Base-by-base conservation (phyloP, 2,329 filamentous ascomycete species). In the Plectosphaerella plurivora region DNA sequence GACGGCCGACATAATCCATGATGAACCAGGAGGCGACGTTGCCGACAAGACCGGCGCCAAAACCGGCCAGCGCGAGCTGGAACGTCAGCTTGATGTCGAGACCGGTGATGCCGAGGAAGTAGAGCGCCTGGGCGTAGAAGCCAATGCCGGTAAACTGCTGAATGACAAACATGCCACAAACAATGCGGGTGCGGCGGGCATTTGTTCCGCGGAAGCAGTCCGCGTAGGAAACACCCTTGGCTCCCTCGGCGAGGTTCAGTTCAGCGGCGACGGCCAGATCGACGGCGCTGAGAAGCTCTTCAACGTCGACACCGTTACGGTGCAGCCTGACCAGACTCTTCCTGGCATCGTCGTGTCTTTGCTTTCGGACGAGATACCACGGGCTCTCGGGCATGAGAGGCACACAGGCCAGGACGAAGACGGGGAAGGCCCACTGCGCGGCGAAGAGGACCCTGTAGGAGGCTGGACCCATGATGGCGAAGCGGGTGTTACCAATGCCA, bases 361-460 rank as follows among this genome's bases (percentile, higher is more conserved):
- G 62, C 39, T 66, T 63, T 2, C 63, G 61, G 3, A 68, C 56
- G 10, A 69, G 62, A 63, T 63, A 68, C 15, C 18, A 66, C 3
- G 66, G 66, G 10, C 57, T 65, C 60, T 69, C 66, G 8, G 64
- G 66, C 10, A 68, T 60, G 49, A 63, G 66, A 10, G 67, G 66
- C 4, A 68, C 51, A 14, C 67, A 57, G 6, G 51, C 20, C 3
- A 67, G 56, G 4, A 60, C 63, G 6, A 64, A 50, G 16, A 51
- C 61, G 4, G 60, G 60, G 44, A 63, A 67, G 2, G 60, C 65
- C 65, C 65, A 68, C 50, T 68, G 64, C 2, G 62, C 62, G 3
- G 65, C 64, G 49, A 67, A 67, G 6, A 67, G 51, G 2, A 65
- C 51, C 35, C 57, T 58, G 53, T 67, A 68, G 10, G 54, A 48